Base-by-base conservation (phyloP, 148 eudicot species). In the Pouteria glomerata region DNA sequence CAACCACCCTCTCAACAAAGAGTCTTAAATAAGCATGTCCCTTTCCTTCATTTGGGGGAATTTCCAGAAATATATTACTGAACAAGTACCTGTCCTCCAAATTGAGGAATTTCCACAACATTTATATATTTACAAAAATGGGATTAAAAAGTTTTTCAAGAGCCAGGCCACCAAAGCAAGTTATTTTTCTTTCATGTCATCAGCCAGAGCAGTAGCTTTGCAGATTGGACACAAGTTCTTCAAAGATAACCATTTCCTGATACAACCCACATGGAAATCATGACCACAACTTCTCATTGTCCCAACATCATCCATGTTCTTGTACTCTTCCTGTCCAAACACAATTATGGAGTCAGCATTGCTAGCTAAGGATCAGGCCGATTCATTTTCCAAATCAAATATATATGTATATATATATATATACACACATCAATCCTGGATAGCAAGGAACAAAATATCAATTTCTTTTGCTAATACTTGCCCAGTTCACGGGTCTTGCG, bases 171-270 rank as follows among this genome's bases (percentile, higher is more conserved):
- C 68, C 56, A 53, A 4, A 73, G 58, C 62, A 74, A 51, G 37
- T 81, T 74, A 72, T 45, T 72, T 57, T 64, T 74, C 75, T 68
- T 79, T 86, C 77, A 62, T 15, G 23, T 76, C 72, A 24, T 91
- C 93, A 18, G 90, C 85, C 58, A 81, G n/a, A 34, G 93, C 93
- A 26, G 88, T 67, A 66, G 81, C 80, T 75, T 90, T 90, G 88
- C 97, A 93, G 64, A 90, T 93, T 21, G 98, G 98, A 67, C 98
- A 90, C 33, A 73, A 30, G 60, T 89, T 90, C 89, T 93, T 93
- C 89, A 89, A 76, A 0, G 86, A 81, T 51, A 90, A 61, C 97
- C 98, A 93, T 72, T 87, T 90, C 70, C 77, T 83, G 72, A 93
- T 79, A 61, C 98, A 93, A 13, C 80, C 84, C 35, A 85, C 94